Percentiles rank a stretch among this genome's conserved stretches.
These are phyloP conservation scores for Hypsizygus ulmarius DNA, from an alignment of 1,284 basidiomycete genomes.

Conservation along the genomic window DNA sequence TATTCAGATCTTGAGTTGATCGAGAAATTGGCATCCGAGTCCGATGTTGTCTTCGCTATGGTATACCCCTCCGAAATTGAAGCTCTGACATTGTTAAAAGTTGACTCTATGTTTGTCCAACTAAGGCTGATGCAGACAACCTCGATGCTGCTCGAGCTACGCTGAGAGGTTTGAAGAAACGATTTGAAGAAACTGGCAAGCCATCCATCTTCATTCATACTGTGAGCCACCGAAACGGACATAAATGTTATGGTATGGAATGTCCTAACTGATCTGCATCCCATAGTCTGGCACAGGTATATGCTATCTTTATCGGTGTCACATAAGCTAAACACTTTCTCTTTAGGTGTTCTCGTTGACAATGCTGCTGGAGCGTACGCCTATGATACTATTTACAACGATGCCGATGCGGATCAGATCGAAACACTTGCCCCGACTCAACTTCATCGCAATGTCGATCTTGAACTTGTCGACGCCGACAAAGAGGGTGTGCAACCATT, in stretches of 20 bases:
- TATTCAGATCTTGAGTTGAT: conserved; percentile 28
- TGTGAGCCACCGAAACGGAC: conserved; percentile 27
- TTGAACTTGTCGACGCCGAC: conserved; percentile 35
- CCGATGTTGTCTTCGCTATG: conserved; percentile 23
- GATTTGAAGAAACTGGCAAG: conserved; percentile 37
- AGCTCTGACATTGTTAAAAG: neutral
- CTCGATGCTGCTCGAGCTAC: conserved; percentile 38
- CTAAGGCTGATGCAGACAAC: conserved; percentile 12
- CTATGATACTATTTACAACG: conserved; percentile 36
- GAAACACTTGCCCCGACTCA: conserved; percentile 32
- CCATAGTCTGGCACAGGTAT: conserved; percentile 22
- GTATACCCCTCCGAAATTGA: neutral
- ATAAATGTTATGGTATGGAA: neutral
- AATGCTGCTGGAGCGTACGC: conserved; percentile 32
- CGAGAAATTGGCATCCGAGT: conserved; percentile 25
- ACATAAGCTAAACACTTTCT: conserved; percentile 8
- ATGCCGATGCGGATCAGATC: conserved; percentile 36
- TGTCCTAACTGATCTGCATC: neutral
- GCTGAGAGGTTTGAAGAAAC: conserved; percentile 40
- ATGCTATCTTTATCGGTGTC: neutral
- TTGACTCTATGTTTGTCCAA: neutral
- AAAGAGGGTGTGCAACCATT: conserved; percentile 27
- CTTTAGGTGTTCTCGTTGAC: conserved; percentile 34
- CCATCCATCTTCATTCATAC: conserved; percentile 48
- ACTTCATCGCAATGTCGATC: conserved; percentile 38